phyloP scores from a whole-genome alignment of 2,329 filamentous ascomycete species.

The Aspergillus uvarum region DNA sequence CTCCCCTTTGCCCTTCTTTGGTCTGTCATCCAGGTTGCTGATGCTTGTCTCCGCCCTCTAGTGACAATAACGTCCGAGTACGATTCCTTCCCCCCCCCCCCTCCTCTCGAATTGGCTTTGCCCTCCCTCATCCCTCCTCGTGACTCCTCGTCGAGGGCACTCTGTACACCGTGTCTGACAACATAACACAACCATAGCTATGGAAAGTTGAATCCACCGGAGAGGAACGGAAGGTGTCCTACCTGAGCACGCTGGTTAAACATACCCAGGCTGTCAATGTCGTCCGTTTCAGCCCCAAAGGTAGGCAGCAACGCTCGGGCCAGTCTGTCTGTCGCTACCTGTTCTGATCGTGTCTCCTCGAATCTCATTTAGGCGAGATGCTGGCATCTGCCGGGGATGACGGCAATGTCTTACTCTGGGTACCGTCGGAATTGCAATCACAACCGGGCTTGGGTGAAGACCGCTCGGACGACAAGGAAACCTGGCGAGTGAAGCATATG shows the following conservation, averaged over 20 bases:
- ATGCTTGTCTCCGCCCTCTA: constrained; percentile 23
- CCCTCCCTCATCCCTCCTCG: constrained; percentile 11
- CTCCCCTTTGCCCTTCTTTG: background rate
- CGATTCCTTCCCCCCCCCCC: too few species aligned
- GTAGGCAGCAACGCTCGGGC: constrained; percentile 48
- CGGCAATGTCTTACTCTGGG: constrained; percentile 95
- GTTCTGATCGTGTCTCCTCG: constrained; percentile 16
- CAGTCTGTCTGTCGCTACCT: background rate
- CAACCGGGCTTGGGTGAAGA: constrained; percentile 75
- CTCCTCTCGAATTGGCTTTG: constrained; percentile 4
- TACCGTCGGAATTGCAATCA: constrained; percentile 74
- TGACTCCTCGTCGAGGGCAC: constrained; percentile 3
- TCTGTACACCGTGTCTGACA: constrained; percentile 37
- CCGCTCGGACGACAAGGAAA: constrained; percentile 87
- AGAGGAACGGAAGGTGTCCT: constrained; percentile 85
- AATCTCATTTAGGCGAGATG: constrained; percentile 68
- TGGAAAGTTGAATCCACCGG: constrained; percentile 87
- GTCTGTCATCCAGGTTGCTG: background rate
- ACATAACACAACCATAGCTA: constrained; percentile 55
- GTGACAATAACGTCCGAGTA: constrained; percentile 92
- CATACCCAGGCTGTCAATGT: constrained; percentile 98
- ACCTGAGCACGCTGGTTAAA: constrained; percentile 85
- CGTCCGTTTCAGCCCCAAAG: constrained; percentile 91
- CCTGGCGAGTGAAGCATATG: constrained; percentile 97
- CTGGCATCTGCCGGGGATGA: constrained; percentile 95